Conservation (phyloP, 129 eudicot species). For the Arctium minus region DNA sequence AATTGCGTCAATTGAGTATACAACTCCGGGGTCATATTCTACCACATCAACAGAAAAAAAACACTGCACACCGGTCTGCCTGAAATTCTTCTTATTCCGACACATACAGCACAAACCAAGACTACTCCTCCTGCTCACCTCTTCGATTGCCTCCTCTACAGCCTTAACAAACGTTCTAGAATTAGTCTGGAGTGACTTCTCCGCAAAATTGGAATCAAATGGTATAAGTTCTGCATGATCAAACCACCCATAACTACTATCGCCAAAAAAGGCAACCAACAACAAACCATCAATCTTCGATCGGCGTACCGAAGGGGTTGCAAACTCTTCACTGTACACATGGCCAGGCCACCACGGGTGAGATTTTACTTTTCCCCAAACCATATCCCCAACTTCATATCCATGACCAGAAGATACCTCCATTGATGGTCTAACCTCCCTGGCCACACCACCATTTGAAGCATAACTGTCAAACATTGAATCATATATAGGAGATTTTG, state of each 20-base stretch:
- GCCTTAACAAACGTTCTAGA: slow-evolving; percentile 63
- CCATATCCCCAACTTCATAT: slow-evolving; percentile 91
- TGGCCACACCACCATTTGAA: slow-evolving; percentile 25
- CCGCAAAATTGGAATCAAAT: slow-evolving; percentile 60
- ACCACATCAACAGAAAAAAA: slow-evolving; percentile 61
- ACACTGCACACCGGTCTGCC: slow-evolving; percentile 56
- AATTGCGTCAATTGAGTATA: slow-evolving; percentile 57
- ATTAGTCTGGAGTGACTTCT: slow-evolving; percentile 63
- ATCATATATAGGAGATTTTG: slow-evolving; percentile 15
- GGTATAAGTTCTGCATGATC: slow-evolving; percentile 73
- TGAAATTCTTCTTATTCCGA: slow-evolving; percentile 63
- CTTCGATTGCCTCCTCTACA: slow-evolving; percentile 86
- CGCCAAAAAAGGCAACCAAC: slow-evolving; percentile 94
- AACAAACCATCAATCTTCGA: slow-evolving; percentile 70
- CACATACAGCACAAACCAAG: slow-evolving; percentile 79
- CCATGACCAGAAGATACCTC: slow-evolving; percentile 75
- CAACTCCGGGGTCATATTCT: slow-evolving; percentile 65
- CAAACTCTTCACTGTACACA: slow-evolving; percentile 52
- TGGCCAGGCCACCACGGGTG: slow-evolving; percentile 94
- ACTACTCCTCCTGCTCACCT: slow-evolving; percentile 65
- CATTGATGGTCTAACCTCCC: slow-evolving; percentile 22
- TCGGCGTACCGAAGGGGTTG: slow-evolving; percentile 46
- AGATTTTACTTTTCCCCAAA: slow-evolving; percentile 95
- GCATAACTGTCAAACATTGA: slow-evolving; percentile 59
- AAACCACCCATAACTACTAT: slow-evolving; percentile 97